A percentile compares a stretch with the other conserved stretches of the same genome.
These are phyloP conservation scores for Blumeria hordei DNA, from an alignment of 2,329 filamentous ascomycete species.

Conservation along the genomic window DNA sequence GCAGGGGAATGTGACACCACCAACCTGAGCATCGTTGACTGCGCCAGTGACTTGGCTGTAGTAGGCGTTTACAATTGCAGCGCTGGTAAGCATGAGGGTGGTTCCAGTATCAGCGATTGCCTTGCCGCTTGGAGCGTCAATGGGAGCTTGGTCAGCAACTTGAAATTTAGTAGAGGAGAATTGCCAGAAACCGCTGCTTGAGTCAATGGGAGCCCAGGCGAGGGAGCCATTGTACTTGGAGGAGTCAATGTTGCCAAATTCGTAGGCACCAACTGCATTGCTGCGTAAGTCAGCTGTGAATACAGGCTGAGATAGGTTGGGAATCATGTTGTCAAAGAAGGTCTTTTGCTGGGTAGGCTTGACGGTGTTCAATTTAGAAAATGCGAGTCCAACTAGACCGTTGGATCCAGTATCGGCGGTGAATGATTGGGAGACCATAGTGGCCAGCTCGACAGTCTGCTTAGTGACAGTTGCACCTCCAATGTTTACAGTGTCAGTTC, in stretches of 20 bases:
- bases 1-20: conserved; percentile 19
- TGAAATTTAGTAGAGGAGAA: conserved; percentile 26
- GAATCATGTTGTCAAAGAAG: conserved; percentile 15
- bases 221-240: conserved; percentile 28
- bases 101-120: conserved; percentile 22
- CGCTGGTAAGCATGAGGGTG: conserved; percentile 18
- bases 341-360: conserved; percentile 15
- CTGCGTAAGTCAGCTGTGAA: conserved; percentile 32
- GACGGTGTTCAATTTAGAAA: conserved; percentile 16
- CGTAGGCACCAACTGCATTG: conserved; percentile 23
- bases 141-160: conserved; percentile 25
- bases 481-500: conserved; percentile 16
- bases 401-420: conserved; percentile 19
- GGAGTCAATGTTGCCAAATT: conserved; percentile 30
- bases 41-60: conserved; percentile 18
- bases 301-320: conserved; percentile 24
- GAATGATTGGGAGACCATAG: conserved; percentile 15
- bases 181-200: conserved; percentile 28
- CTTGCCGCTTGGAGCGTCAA: conserved; percentile 29
- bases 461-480: conserved; percentile 14
- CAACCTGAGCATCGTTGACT: conserved; percentile 14
- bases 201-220: conserved; percentile 25
- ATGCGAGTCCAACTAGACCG: conserved; percentile 38
- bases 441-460: conserved; percentile 16
- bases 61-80: conserved; percentile 18